phyloP scores from a whole-genome alignment of 108 stramenopile species.

The Cyclotella kingstonii region DNA sequence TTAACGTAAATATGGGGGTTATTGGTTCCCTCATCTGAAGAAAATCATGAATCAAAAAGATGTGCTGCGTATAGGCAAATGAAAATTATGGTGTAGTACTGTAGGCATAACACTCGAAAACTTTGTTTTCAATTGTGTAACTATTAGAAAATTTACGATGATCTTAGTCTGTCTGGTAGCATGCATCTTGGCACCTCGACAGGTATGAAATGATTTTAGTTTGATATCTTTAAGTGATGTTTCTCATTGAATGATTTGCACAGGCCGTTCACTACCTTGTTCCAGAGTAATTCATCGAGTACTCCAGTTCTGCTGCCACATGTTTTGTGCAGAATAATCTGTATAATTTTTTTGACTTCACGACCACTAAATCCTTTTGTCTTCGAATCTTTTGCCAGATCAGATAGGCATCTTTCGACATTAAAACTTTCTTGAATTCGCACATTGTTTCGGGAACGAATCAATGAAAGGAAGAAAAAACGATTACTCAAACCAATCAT shows the following conservation, averaged over 20 bases:
- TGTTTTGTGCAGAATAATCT: slow-evolving; percentile 25
- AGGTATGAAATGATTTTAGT: too few species aligned
- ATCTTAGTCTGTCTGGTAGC: too few species aligned
- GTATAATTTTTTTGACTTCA: slow-evolving; percentile 31
- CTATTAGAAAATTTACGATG: too few species aligned
- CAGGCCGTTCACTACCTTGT: slow-evolving; percentile 10
- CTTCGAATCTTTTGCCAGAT: slow-evolving; percentile 17
- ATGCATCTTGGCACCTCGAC: too few species aligned
- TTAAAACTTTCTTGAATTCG: slow-evolving; percentile 17
- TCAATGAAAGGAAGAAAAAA: background rate
- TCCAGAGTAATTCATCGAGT: slow-evolving; percentile 20
- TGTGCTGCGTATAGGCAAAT: too few species aligned
- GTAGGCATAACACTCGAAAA: too few species aligned
- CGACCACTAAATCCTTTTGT: slow-evolving; percentile 34
- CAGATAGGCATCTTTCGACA: slow-evolving; percentile 8
- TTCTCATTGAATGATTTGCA: slow-evolving; percentile 24
- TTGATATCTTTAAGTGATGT: slow-evolving; percentile 22
- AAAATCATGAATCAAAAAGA: too few species aligned
- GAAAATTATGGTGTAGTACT: too few species aligned
- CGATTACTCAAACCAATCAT: background rate
- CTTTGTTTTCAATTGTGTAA: too few species aligned
- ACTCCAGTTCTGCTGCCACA: slow-evolving; percentile 30
- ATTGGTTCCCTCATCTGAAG: too few species aligned
- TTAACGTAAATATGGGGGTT: too few species aligned
- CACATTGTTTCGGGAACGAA: slow-evolving; percentile 6